These are phyloP conservation scores for Euphorbia schlechtendalii DNA, from an alignment of 441 rosid genomes.

Conservation along the genomic window DNA sequence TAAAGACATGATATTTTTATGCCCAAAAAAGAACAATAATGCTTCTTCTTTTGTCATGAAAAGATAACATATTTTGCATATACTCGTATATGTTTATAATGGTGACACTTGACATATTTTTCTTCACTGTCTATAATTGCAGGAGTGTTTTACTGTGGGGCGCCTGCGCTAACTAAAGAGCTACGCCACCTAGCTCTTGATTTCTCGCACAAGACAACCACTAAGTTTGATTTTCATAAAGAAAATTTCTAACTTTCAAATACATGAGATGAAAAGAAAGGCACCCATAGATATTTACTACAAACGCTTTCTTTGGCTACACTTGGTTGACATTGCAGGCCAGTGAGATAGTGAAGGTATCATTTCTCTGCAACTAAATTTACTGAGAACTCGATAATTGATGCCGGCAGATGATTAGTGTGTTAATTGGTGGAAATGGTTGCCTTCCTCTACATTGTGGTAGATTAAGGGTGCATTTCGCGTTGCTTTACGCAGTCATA, in stretches of 20 bases:
- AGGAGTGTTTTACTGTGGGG: slow-evolving; percentile 66
- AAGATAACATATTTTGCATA: neutral
- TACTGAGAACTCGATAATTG: neutral
- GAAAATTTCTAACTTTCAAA: slow-evolving; percentile 38
- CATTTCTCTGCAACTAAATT: neutral
- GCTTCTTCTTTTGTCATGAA: too few relatives aligned
- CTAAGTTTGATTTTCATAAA: slow-evolving; percentile 90
- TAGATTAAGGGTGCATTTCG: neutral
- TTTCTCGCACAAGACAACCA: slow-evolving; percentile 80
- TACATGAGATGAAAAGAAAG: neutral
- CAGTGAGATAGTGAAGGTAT: neutral
- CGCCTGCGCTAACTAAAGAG: slow-evolving; percentile 62
- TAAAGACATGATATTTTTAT: neutral
- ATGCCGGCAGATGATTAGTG: slow-evolving; percentile 15
- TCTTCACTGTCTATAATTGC: slow-evolving; percentile 25
- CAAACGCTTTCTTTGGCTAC: neutral
- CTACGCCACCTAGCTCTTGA: slow-evolving; percentile 65
- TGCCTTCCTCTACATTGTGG: too few relatives aligned
- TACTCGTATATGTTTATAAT: neutral
- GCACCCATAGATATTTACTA: slow-evolving; percentile 5
- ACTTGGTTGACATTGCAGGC: neutral
- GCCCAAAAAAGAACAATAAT: too few relatives aligned
- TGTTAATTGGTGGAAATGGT: slow-evolving; percentile 6
- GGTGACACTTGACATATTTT: neutral
- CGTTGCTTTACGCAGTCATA: too few relatives aligned